These are phyloP conservation scores for Trichoderma endophyticum DNA, from an alignment of 2,329 filamentous ascomycete species.

Conservation along the genomic window DNA sequence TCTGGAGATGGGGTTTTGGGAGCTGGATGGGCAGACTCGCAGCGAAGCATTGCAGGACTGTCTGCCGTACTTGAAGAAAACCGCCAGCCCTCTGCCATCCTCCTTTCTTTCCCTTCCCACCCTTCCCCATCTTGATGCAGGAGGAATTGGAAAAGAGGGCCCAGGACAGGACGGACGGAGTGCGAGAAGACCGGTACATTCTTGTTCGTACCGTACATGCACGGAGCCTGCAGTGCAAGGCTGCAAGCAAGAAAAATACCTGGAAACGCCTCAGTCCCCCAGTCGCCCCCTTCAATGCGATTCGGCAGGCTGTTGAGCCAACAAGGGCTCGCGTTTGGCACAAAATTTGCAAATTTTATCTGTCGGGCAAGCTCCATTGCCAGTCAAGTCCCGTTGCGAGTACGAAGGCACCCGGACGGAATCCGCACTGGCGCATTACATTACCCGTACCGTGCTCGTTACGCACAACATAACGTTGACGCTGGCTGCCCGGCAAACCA, in stretches of 20 bases:
- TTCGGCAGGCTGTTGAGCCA: constrained; percentile 5
- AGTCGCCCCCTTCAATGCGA: constrained; percentile 16
- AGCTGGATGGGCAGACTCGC: constrained; percentile 6
- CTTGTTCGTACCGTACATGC: not conserved
- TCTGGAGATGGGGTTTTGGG: not conserved
- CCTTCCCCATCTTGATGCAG: not conserved
- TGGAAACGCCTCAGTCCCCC: constrained; percentile 7
- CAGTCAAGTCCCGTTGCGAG: not conserved
- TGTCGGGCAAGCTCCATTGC: not conserved
- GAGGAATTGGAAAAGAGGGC: not conserved
- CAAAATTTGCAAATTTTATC: constrained; percentile 15
- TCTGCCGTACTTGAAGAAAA: not conserved
- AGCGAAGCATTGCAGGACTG: not conserved
- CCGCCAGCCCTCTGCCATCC: not conserved
- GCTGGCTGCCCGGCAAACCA: not conserved
- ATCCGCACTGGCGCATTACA: not conserved
- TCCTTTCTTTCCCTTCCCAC: not conserved
- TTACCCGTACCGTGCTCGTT: not conserved
- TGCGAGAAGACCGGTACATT: not conserved
- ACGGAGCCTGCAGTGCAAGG: constrained; percentile 15
- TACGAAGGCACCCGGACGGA: not conserved
- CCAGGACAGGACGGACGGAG: not conserved
- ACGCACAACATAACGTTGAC: not conserved
- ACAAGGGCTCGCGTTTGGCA: constrained; percentile 6
- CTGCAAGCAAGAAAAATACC: constrained; percentile 19